Conservation (phyloP, 495 filamentous ascomycete species). For the Annulohypoxylon maeteangense region DNA sequence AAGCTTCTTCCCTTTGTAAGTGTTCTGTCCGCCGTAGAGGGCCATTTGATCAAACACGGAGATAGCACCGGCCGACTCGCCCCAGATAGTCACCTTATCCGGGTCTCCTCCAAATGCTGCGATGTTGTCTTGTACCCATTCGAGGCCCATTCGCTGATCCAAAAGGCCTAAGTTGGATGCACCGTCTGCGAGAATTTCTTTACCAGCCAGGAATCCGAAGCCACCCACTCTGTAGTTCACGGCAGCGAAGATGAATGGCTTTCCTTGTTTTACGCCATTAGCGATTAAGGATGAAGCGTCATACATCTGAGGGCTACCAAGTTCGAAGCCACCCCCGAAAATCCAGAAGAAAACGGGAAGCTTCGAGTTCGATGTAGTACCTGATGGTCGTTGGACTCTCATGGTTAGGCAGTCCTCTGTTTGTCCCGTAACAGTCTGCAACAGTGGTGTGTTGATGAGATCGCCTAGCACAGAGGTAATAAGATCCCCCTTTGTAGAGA, state of each 20-base stretch:
- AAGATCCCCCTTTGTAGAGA: conserved; percentile 58
- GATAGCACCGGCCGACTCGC: conserved; percentile 77
- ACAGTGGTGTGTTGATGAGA: conserved; percentile 66
- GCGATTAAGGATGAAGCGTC: conserved; percentile 65
- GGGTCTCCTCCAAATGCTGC: conserved; percentile 75
- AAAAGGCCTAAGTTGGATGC: conserved; percentile 69
- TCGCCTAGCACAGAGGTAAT: conserved; percentile 61
- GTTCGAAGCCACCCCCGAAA: conserved; percentile 76
- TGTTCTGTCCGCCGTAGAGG: conserved; percentile 74
- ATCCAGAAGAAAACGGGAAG: conserved; percentile 81
- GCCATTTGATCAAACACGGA: conserved; percentile 77
- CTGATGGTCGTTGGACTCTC: conserved; percentile 70
- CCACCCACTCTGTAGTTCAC: conserved; percentile 72
- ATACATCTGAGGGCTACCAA: conserved; percentile 65
- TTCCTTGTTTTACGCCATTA: conserved; percentile 62
- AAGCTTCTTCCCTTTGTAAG: conserved; percentile 73
- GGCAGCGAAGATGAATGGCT: conserved; percentile 71
- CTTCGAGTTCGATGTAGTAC: conserved; percentile 62
- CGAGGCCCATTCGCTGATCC: conserved; percentile 72
- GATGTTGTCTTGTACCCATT: conserved; percentile 75
- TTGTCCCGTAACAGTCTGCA: conserved; percentile 59
- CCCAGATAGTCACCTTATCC: conserved; percentile 75
- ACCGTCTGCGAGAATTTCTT: conserved; percentile 73
- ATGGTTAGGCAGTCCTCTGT: conserved; percentile 77
- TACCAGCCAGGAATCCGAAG: conserved; percentile 70